Base-by-base conservation (phyloP, 2,329 filamentous ascomycete genomes). In the Tolypocladium paradoxum region DNA sequence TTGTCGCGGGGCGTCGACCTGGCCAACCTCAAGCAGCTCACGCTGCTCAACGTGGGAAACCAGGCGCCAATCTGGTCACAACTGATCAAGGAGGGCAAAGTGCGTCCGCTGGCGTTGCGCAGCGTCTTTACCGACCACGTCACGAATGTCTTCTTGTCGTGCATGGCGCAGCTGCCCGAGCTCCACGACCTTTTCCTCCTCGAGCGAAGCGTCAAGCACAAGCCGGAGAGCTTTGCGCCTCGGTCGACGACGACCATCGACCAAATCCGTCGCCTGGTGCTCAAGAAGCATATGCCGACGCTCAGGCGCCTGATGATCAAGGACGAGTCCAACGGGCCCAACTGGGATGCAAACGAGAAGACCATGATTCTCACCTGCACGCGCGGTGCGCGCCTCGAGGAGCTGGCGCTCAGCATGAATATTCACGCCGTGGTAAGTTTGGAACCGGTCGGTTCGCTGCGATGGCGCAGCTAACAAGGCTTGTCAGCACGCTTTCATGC, bases 81-180 rank as follows among this genome's bases (percentile, higher is more conserved):
- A 53, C 65, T 86, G 43, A 67, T 73, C 20, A 78, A 76, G 57
- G 73, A 82, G 58, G 81, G 84, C 62, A 73, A 72, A 50, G 60
- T 69, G 1, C 65, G 70, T 9, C 74, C 77, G 0, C 67, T 85
- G 40, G 71, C 76, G 0, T 64, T 87, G 43, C 71, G 74, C 49
- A 79, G 76, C 56, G 78, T 87, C 52, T 81, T 79, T 58, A 85
- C 82, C 0, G 83, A 87, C 61, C 78, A 85, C 56, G 82, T 84
- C 22, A 78, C 79, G 0, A 58, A 65, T 1, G 64, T 70, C 0
- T 83, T 85, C 53, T 62, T 86, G 50, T 72, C 72, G 1, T 77
- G 77, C 54, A 71, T 82, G 16, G 71, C 73, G 3, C 72, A 79
- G 52, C 70, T 84, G 2, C 65, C 76, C 6, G 71, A 73, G 53